A percentile compares a stretch with the other conserved stretches of the same genome.
Evolutionary conservation across 2,329 filamentous ascomycete species (phyloP).

Genomic region (Ophiocordyceps camponoti-leonardi): DNA sequence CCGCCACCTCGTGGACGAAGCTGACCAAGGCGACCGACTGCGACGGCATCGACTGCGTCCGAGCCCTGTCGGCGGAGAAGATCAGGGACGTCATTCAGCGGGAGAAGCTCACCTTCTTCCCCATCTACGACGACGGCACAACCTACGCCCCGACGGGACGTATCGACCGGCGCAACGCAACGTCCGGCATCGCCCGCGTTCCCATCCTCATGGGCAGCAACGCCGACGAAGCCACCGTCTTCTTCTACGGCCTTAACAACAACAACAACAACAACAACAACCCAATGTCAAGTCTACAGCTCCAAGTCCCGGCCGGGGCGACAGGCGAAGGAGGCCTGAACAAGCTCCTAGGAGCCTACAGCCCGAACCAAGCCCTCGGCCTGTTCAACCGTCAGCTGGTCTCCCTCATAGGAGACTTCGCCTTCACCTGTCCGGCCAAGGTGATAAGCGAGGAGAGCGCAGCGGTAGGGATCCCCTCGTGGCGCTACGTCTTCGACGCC

Average conservation of each 20-base stretch:
- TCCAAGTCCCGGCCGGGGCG: not conserved
- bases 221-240: slow-evolving; percentile 6
- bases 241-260: not conserved
- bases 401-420: slow-evolving; percentile 7
- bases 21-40: slow-evolving; percentile 4
- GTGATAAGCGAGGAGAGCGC: slow-evolving; percentile 14
- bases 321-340: not conserved
- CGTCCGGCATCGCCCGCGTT: slow-evolving; percentile 6
- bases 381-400: slow-evolving; percentile 6
- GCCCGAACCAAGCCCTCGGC: slow-evolving; percentile 4
- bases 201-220: slow-evolving; percentile 9
- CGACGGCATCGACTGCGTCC: slow-evolving; percentile 8
- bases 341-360: slow-evolving; percentile 4
- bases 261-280: too few relatives aligned
- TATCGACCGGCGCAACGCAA: slow-evolving; percentile 4
- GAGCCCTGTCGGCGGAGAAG: slow-evolving; percentile 4
- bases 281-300: not conserved
- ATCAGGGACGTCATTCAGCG: slow-evolving; percentile 6
- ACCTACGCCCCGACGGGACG: slow-evolving; percentile 7
- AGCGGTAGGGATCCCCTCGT: slow-evolving; percentile 17
- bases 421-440: slow-evolving; percentile 7
- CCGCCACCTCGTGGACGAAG: slow-evolving; percentile 6
- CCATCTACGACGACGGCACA: slow-evolving; percentile 6
- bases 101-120: slow-evolving; percentile 6
- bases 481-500: slow-evolving; percentile 27